Conservation (phyloP, 805 yeast genomes). For the Barnettozyma sucrosica region DNA sequence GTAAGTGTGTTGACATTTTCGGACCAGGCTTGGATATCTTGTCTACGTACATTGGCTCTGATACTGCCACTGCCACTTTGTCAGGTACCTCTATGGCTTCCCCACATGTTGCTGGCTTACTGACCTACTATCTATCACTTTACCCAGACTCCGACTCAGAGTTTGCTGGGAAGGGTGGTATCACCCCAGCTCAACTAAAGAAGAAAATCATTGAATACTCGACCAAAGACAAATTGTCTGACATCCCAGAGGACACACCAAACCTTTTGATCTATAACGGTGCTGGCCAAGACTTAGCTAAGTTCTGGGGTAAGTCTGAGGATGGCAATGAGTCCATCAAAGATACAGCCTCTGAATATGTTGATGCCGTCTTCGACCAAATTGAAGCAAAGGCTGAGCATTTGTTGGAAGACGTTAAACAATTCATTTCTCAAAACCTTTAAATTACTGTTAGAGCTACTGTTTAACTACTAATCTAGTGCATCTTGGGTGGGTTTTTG, state of each 20-base stretch:
- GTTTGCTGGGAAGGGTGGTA: constrained; percentile 47
- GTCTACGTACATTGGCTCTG: constrained; percentile 78
- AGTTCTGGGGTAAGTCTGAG: constrained; percentile 22
- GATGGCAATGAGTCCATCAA: constrained; percentile 4
- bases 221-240: constrained; percentile 52
- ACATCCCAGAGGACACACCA: constrained; percentile 70
- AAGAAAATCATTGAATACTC: constrained; percentile 67
- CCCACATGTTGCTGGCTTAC: constrained; percentile 90
- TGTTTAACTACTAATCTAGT: not conserved
- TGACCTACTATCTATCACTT: constrained; percentile 82
- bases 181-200: constrained; percentile 72
- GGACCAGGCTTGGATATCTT: constrained; percentile 92
- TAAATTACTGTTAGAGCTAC: constrained; percentile 2
- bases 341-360: constrained; percentile 5
- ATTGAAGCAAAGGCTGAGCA: constrained; percentile 18
- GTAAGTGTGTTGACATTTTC: constrained; percentile 91
- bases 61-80: constrained; percentile 69
- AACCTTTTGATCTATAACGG: constrained; percentile 76
- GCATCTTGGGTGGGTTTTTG: constrained; percentile 3
- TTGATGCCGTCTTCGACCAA: constrained; percentile 18
- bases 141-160: constrained; percentile 70
- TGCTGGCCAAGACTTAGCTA: constrained; percentile 60
- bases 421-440: constrained; percentile 11
- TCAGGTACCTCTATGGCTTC: constrained; percentile 99
- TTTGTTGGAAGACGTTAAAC: constrained; percentile 10